Percentiles rank a stretch among this genome's conserved stretches.
These are phyloP conservation scores for Paramecium sexaurelia DNA, from an alignment of 73 alveolate species.

Conservation along the genomic window DNA sequence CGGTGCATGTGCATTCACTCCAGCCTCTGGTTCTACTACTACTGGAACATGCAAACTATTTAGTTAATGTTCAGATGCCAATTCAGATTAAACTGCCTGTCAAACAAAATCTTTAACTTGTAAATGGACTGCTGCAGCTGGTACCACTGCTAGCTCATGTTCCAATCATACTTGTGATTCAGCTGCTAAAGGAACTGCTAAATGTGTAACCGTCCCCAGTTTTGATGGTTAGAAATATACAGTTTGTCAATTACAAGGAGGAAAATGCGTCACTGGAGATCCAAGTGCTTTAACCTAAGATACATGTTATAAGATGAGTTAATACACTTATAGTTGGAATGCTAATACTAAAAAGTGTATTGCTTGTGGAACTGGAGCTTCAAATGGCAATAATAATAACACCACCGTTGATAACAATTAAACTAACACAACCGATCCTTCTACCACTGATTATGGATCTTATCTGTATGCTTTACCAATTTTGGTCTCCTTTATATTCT, in stretches of 20 bases:
- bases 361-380: conserved; percentile 28
- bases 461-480: neutral
- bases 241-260: neutral
- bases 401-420: neutral
- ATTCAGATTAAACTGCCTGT: neutral
- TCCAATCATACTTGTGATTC: conserved; percentile 19
- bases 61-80: conserved; percentile 35
- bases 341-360: neutral
- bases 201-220: neutral
- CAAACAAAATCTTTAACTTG: neutral
- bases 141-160: conserved; percentile 8
- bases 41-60: conserved; percentile 48
- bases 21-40: conserved; percentile 6
- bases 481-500: neutral
- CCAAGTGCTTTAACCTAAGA: conserved; percentile 36
- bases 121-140: conserved; percentile 43
- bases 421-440: neutral
- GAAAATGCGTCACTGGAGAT: conserved; percentile 28
- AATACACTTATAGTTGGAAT: conserved; percentile 26
- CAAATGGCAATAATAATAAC: neutral
- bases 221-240: neutral
- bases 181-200: conserved; percentile 1
- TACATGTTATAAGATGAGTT: neutral
- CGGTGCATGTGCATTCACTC: conserved; percentile 53
- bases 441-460: neutral